Evolutionary conservation across 202 grass and related monocot genomes (phyloP).

Genomic region (Hordeum pubiflorum): DNA sequence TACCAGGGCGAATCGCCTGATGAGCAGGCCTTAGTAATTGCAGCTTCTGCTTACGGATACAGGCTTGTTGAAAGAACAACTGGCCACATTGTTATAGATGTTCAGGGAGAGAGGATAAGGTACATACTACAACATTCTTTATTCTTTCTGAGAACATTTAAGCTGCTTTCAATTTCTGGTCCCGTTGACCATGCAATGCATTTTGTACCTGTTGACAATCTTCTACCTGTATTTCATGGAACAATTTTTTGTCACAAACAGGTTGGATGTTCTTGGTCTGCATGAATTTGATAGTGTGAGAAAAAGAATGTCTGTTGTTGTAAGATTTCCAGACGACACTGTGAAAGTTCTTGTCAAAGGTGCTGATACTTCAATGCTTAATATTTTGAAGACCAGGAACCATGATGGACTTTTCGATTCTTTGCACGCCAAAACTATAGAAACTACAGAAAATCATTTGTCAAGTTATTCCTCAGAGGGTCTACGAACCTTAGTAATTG

Average conservation of each 20-base stretch:
- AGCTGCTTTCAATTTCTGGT: neutral
- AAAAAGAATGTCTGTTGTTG: conserved; percentile 99
- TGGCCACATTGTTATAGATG: conserved; percentile 86
- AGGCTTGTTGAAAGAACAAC: conserved; percentile 87
- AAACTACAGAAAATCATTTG: conserved; percentile 67
- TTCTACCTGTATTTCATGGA: conserved; percentile 15
- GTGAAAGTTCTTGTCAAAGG: conserved; percentile 99
- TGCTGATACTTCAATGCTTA: conserved; percentile 89
- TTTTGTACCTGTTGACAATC: conserved; percentile 16
- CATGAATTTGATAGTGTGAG: conserved; percentile 97
- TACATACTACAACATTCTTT: conserved; percentile 23
- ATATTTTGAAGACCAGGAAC: conserved; percentile 51
- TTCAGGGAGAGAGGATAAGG: conserved; percentile 78
- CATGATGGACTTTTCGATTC: conserved; percentile 25
- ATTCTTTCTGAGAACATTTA: neutral
- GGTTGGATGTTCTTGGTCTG: conserved; percentile 97
- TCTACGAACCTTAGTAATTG: conserved; percentile 80
- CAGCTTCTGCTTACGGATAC: conserved; percentile 78
- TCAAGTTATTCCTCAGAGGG: conserved; percentile 73
- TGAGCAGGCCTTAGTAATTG: conserved; percentile 90
- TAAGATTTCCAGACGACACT: conserved; percentile 79
- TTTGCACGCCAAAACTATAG: conserved; percentile 53
- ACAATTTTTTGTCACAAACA: conserved; percentile 39
- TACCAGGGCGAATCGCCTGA: conserved; percentile 99
- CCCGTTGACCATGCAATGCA: neutral